Evolutionary conservation across 441 rosid genomes (phyloP).

Genomic region (Theobroma grandiflorum): DNA sequence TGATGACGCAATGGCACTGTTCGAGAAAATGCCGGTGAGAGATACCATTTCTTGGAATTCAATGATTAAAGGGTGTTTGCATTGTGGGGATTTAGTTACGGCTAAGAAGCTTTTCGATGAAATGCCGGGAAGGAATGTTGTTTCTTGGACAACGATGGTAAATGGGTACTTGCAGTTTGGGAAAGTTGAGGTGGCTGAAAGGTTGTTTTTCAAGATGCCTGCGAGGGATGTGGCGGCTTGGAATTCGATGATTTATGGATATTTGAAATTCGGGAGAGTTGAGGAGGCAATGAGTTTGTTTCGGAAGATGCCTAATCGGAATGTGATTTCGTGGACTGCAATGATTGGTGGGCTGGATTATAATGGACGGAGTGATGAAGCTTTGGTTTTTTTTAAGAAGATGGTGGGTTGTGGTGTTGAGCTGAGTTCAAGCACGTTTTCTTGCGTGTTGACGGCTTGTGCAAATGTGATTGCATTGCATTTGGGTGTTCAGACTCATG

Average conservation of each 20-base stretch:
- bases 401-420: slow-evolving; percentile 48
- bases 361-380: slow-evolving; percentile 50
- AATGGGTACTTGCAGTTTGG: slow-evolving; percentile 65
- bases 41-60: slow-evolving; percentile 60
- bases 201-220: slow-evolving; percentile 53
- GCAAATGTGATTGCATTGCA: slow-evolving; percentile 48
- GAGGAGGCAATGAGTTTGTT: slow-evolving; percentile 55
- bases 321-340: slow-evolving; percentile 69
- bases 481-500: slow-evolving; percentile 57
- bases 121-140: slow-evolving; percentile 72
- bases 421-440: slow-evolving; percentile 51
- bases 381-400: slow-evolving; percentile 41
- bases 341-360: slow-evolving; percentile 62
- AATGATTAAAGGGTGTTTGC: slow-evolving; percentile 67
- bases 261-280: slow-evolving; percentile 50
- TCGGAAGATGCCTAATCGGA: slow-evolving; percentile 46
- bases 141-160: slow-evolving; percentile 81
- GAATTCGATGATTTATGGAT: slow-evolving; percentile 76
- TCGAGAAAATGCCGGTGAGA: slow-evolving; percentile 49
- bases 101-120: slow-evolving; percentile 63
- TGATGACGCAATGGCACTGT: slow-evolving; percentile 51
- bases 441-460: slow-evolving; percentile 52
- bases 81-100: slow-evolving; percentile 58
- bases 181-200: slow-evolving; percentile 48
- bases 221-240: slow-evolving; percentile 54